Evolutionary conservation across 148 eudicot species (phyloP), one percentile per base, ranked within the genome.

Genomic region (Linanthus parryae): DNA sequence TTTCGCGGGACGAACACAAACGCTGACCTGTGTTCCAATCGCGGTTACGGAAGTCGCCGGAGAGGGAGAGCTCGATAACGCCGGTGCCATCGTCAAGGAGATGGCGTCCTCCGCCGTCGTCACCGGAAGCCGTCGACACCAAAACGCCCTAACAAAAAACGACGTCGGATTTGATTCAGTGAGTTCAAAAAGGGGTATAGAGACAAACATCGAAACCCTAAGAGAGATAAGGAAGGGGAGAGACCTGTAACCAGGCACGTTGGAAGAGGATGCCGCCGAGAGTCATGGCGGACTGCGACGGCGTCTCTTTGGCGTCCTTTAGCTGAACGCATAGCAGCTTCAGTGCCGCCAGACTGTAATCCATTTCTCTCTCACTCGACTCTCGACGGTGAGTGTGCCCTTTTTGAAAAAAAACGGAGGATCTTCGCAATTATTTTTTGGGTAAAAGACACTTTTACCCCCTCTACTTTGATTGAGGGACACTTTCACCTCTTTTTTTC

Each of bases 31-130:
- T 47, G 14, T 59, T 31, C 81, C 82, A 87, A 0, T 37, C 18
- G 42, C 67, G 82, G 31, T 51, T 50, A 13, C 33, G 67, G 67
- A 64, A 53, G 1, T 75, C 77, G 0, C 38, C 18, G 38, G 72
- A 12, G 49, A 84, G 28, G 5, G 3, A 13, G 42, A 91, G 66
- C 35, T 81, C 68, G 37, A 87, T 57, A 11, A 84, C 26, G 24
- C 79, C 95, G 23, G 98, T 79, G 37, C 95, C 98, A 28, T 91
- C 98, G 30, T 91, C 98, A 8, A 91, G 81, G 36, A 73, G 50
- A 48, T 70, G 75, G 4, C 63, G 54, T 58, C 72, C 65, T 30
- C 26, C 43, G 35, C 20, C 70, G 22, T 19, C 41, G 17, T 56
- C 46, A 25, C 57, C 44, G 24, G 60, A 49, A 21, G 62, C 27